Conservation (phyloP, 2,329 filamentous ascomycete species). For the Tricladium varicosporioides region DNA sequence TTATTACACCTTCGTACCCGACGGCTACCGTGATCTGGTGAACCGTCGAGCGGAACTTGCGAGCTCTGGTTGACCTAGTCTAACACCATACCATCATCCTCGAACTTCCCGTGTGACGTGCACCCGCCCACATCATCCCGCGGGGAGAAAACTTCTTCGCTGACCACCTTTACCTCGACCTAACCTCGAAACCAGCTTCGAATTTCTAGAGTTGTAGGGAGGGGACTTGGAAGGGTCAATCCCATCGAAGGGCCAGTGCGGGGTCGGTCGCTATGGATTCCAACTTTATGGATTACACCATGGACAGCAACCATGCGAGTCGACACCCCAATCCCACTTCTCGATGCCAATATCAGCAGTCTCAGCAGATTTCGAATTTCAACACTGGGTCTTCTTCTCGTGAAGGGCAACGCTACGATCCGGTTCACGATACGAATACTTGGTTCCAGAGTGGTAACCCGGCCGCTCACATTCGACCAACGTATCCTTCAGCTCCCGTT, state of each 20-base stretch:
- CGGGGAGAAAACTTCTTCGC: not conserved
- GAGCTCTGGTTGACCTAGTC: not conserved
- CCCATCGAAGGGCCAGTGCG: constrained; percentile 8
- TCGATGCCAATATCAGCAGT: constrained; percentile 22
- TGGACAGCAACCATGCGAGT: constrained; percentile 18
- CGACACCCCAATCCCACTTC: constrained; percentile 9
- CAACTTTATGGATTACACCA: constrained; percentile 26
- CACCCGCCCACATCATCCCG: not conserved
- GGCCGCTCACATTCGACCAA: constrained; percentile 9
- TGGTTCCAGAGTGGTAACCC: constrained; percentile 15
- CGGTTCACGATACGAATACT: constrained; percentile 22
- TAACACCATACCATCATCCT: not conserved
- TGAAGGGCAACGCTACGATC: constrained; percentile 28
- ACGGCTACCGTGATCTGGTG: too few relatives aligned
- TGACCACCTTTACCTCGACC: not conserved
- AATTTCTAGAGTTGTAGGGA: not conserved
- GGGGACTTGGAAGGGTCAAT: not conserved
- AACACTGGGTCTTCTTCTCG: constrained; percentile 13
- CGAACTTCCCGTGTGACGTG: not conserved
- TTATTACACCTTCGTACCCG: too few relatives aligned
- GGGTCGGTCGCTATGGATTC: constrained; percentile 22
- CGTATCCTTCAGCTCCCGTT: not conserved
- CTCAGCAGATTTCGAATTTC: constrained; percentile 6
- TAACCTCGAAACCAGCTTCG: not conserved
- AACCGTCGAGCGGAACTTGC: too few relatives aligned